Evolutionary conservation across 2,329 filamentous ascomycete species (phyloP).

Genomic region (Verticillium nubilum): DNA sequence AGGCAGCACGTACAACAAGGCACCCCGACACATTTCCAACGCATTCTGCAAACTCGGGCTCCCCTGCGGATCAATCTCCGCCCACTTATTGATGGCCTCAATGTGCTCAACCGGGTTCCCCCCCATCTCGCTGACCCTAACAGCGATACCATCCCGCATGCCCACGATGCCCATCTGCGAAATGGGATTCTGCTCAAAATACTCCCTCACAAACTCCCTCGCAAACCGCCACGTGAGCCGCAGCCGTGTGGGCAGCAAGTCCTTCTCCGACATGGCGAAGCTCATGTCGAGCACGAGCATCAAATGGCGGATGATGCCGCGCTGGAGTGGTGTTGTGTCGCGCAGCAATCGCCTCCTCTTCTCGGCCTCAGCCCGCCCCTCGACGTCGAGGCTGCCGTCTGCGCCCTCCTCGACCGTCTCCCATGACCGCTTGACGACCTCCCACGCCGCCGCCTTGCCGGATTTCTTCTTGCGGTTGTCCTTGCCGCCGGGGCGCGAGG

Average conservation of each 20-base stretch:
- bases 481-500: slow-evolving; percentile 28
- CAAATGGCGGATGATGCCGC: slow-evolving; percentile 95
- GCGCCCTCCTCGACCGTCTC: slow-evolving; percentile 73
- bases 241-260: slow-evolving; percentile 83
- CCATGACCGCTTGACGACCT: slow-evolving; percentile 62
- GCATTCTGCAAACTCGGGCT: slow-evolving; percentile 87
- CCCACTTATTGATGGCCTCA: slow-evolving; percentile 63
- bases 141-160: slow-evolving; percentile 86
- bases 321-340: slow-evolving; percentile 91
- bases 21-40: slow-evolving; percentile 88
- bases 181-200: slow-evolving; percentile 98
- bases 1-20: slow-evolving; percentile 62
- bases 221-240: slow-evolving; percentile 77
- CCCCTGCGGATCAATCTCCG: slow-evolving; percentile 63
- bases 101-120: slow-evolving; percentile 90
- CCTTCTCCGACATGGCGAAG: slow-evolving; percentile 91
- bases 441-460: slow-evolving; percentile 52
- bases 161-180: slow-evolving; percentile 89
- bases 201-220: slow-evolving; percentile 84
- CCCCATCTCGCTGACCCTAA: slow-evolving; percentile 81
- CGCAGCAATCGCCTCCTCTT: slow-evolving; percentile 77
- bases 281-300: slow-evolving; percentile 89
- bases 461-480: slow-evolving; percentile 10
- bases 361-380: slow-evolving; percentile 71
- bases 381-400: slow-evolving; percentile 73